A percentile compares a stretch with the other conserved stretches of the same genome.
phyloP scores from a whole-genome alignment of 108 stramenopile species.

The Skeletonema tropicum region DNA sequence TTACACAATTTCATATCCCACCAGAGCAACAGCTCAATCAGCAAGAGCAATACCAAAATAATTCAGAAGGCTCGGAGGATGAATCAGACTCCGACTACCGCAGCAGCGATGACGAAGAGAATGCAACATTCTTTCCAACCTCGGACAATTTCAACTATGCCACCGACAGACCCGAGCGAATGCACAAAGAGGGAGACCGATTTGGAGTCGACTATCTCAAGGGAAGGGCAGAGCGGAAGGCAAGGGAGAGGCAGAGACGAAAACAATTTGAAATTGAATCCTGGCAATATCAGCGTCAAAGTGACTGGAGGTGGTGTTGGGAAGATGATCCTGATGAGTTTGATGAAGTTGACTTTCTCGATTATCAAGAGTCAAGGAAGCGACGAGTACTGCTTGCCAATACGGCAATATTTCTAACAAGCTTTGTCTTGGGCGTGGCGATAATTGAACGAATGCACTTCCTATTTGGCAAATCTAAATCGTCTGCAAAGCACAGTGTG shows the following conservation, averaged over 20 bases:
- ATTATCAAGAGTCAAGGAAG: neutral
- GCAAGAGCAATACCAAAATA: too few species aligned
- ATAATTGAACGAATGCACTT: neutral
- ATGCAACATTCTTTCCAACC: conserved; percentile 10
- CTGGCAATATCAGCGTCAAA: neutral
- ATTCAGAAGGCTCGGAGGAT: neutral
- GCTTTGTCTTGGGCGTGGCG: neutral
- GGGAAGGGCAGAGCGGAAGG: conserved; percentile 7
- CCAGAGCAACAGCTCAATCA: too few species aligned
- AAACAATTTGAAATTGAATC: conserved; percentile 5
- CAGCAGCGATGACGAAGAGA: conserved; percentile 16
- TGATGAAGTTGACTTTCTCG: neutral
- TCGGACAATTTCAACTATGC: conserved; percentile 22
- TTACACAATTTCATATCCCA: too few species aligned
- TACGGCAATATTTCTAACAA: neutral
- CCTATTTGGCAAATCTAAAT: neutral
- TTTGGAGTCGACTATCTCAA: conserved; percentile 11
- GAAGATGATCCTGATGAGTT: neutral
- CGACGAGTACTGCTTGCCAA: neutral
- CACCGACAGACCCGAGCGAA: neutral
- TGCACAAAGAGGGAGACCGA: neutral
- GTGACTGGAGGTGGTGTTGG: neutral
- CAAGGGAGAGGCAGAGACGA: neutral
- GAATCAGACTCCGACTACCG: conserved; percentile 13
- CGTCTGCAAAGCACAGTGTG: neutral